These are phyloP conservation scores for Aegle marmelos DNA, from an alignment of 345 rosid species.

Conservation along the genomic window DNA sequence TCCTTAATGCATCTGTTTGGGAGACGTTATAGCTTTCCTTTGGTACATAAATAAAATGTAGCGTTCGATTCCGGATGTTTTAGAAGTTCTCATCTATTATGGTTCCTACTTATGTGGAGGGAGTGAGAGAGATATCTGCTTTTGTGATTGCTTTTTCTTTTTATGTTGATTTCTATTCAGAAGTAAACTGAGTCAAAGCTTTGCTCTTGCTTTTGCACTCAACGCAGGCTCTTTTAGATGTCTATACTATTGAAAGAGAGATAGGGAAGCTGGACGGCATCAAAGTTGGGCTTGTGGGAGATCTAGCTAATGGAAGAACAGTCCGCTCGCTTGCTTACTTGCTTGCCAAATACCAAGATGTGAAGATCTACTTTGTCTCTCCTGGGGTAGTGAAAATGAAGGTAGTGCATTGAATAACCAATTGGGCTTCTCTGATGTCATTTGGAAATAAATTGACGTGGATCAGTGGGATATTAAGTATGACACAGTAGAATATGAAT, in stretches of 20 bases:
- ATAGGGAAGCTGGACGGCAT: slow-evolving; percentile 87
- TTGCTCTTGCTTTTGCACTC: not conserved
- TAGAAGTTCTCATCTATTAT: not conserved
- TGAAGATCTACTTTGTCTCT: slow-evolving; percentile 85
- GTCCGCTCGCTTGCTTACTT: slow-evolving; percentile 91
- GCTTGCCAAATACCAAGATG: slow-evolving; percentile 79
- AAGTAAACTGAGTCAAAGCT: not conserved
- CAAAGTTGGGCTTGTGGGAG: slow-evolving; percentile 89
- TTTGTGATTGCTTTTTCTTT: not conserved
- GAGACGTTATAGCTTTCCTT: not conserved
- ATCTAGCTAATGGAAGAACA: slow-evolving; percentile 96
- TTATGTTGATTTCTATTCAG: not conserved
- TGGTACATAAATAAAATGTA: not conserved
- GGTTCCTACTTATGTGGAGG: not conserved
- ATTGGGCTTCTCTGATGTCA: not conserved
- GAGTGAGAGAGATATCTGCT: not conserved
- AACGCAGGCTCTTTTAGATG: slow-evolving; percentile 84
- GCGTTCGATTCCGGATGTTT: not conserved
- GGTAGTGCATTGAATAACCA: slow-evolving; percentile 34
- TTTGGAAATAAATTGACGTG: not conserved
- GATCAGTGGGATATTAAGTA: not conserved
- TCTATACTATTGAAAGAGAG: slow-evolving; percentile 86
- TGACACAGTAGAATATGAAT: not conserved
- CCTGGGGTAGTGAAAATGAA: slow-evolving; percentile 95
- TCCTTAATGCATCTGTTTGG: not conserved